These are phyloP conservation scores for Fusarium nematophilum DNA, from an alignment of 2,329 filamentous ascomycete species.

Conservation along the genomic window DNA sequence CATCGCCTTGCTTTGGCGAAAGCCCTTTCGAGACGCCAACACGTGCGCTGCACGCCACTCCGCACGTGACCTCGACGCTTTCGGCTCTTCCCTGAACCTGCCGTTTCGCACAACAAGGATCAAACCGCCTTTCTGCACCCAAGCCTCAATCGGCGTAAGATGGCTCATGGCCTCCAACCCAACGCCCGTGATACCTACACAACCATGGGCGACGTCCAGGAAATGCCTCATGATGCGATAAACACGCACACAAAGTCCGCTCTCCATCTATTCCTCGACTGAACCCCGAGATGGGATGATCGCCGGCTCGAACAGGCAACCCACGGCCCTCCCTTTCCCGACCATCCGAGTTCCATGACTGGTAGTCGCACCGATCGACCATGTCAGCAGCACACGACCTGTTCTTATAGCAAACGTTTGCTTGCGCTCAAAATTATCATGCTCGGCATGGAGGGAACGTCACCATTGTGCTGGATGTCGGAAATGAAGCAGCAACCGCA, in stretches of 20 bases:
- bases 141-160: slow-evolving; percentile 31
- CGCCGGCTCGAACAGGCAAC: slow-evolving; percentile 5
- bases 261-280: slow-evolving; percentile 7
- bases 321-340: slow-evolving; percentile 25
- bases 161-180: slow-evolving; percentile 12
- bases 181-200: slow-evolving; percentile 11
- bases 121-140: slow-evolving; percentile 36
- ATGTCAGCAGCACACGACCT: slow-evolving; percentile 6
- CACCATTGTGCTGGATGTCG: not conserved
- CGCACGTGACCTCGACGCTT: slow-evolving; percentile 35
- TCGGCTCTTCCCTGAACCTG: slow-evolving; percentile 21
- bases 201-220: slow-evolving; percentile 4
- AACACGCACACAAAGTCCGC: not conserved
- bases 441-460: not conserved
- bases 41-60: slow-evolving; percentile 9
- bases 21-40: not conserved
- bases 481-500: slow-evolving; percentile 3
- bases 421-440: not conserved
- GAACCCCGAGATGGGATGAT: slow-evolving; percentile 17
- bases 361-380: slow-evolving; percentile 2
- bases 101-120: slow-evolving; percentile 39
- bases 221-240: slow-evolving; percentile 5
- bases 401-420: not conserved
- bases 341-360: slow-evolving; percentile 33
- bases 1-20: not conserved